A percentile compares a stretch with the other conserved stretches of the same genome.
Evolutionary conservation across 2,329 filamentous ascomycete species (phyloP).

Genomic region (Blastomyces silverae): DNA sequence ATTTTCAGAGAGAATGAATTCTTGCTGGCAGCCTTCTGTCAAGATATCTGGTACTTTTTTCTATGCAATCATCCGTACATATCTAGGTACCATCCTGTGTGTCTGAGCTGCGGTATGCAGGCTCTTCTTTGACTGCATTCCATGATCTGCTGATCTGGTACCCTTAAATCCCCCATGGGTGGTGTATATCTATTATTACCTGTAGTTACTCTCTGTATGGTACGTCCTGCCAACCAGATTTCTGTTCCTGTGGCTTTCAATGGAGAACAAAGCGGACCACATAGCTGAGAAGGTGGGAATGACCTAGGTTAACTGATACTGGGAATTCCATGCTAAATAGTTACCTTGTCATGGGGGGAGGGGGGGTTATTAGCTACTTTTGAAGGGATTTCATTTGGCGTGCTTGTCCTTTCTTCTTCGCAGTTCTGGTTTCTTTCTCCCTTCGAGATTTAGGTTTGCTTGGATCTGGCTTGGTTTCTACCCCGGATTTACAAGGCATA

Average conservation of each 20-base stretch:
- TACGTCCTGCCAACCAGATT: neutral
- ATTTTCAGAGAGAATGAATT: too few species aligned
- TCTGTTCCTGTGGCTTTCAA: slow-evolving; percentile 1
- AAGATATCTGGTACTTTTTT: neutral
- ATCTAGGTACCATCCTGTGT: neutral
- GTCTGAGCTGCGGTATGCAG: neutral
- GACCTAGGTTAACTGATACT: neutral
- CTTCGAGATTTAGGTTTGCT: neutral
- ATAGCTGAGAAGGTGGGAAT: neutral
- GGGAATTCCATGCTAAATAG: neutral
- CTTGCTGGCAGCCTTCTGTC: too few species aligned
- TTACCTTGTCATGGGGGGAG: neutral
- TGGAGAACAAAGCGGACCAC: slow-evolving; percentile 1
- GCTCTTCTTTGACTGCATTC: neutral
- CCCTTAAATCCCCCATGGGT: neutral
- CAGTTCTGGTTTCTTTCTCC: neutral
- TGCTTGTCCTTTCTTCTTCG: neutral
- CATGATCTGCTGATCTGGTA: neutral
- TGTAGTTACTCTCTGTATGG: too few species aligned
- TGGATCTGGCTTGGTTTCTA: slow-evolving; percentile 7
- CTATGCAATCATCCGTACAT: neutral
- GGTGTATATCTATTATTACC: neutral
- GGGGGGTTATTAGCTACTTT: neutral
- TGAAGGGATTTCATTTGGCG: neutral
- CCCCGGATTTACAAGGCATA: slow-evolving; percentile 6